Evolutionary conservation across 257 asterid genomes (phyloP).

Genomic region (Solanum chilense): DNA sequence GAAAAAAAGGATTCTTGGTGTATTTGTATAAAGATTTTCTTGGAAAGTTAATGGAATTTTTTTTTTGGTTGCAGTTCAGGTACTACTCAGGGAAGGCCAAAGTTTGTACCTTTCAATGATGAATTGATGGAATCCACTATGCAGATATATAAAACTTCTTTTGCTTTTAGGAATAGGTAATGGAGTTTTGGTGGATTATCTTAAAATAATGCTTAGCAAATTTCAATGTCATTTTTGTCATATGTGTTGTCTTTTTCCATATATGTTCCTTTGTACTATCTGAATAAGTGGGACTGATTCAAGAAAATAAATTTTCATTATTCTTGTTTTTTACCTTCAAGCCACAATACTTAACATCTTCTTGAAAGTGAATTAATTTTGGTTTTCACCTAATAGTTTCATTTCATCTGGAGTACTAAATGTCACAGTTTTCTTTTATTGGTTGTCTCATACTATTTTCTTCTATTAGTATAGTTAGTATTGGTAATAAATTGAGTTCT

Average conservation of each 20-base stretch:
- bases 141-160: constrained; percentile 85
- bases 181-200: neutral
- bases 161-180: constrained; percentile 83
- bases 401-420: neutral
- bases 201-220: neutral
- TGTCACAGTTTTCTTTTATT: neutral
- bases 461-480: neutral
- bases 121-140: constrained; percentile 79
- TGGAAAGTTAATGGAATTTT: neutral
- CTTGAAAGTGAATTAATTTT: neutral
- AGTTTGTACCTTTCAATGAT: constrained; percentile 96
- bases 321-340: neutral
- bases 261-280: neutral
- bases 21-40: neutral
- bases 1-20: neutral
- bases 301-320: neutral
- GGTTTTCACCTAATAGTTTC: neutral
- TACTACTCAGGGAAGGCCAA: constrained; percentile 95
- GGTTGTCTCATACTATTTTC: neutral
- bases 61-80: constrained; percentile 65
- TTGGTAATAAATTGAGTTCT: neutral
- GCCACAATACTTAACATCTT: neutral
- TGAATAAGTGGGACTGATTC: neutral
- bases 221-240: neutral
- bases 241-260: neutral